Percentiles rank a stretch among this genome's conserved stretches.
Evolutionary conservation across 2,329 filamentous ascomycete species (phyloP).

Genomic region (Colletotrichum destructivum): DNA sequence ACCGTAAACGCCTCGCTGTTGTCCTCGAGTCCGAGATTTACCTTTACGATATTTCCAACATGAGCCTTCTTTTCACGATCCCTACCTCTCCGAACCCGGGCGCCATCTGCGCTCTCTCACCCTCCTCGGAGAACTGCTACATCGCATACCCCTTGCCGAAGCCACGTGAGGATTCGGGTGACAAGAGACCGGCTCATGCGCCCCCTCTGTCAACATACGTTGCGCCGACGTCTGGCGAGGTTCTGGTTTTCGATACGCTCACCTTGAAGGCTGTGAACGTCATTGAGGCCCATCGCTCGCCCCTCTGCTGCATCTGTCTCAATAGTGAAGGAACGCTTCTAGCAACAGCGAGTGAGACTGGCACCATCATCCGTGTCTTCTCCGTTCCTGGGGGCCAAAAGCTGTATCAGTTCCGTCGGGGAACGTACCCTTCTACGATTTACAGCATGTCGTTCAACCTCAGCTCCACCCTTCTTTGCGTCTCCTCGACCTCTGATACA

Average conservation of each 20-base stretch:
- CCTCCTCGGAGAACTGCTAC: slow-evolving; percentile 95
- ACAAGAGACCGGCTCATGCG: slow-evolving; percentile 81
- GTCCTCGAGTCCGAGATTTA: slow-evolving; percentile 97
- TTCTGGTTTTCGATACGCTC: slow-evolving; percentile 91
- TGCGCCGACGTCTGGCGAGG: slow-evolving; percentile 88
- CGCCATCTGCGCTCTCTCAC: slow-evolving; percentile 92
- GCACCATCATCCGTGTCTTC: slow-evolving; percentile 97
- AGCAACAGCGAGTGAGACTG: slow-evolving; percentile 96
- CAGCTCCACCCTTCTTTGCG: slow-evolving; percentile 91
- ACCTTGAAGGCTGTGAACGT: slow-evolving; percentile 95
- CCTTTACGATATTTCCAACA: slow-evolving; percentile 98
- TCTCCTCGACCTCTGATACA: slow-evolving; percentile 96
- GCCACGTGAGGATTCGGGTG: slow-evolving; percentile 72
- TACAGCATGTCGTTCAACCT: slow-evolving; percentile 99
- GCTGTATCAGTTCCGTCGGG: slow-evolving; percentile 94
- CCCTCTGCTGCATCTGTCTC: slow-evolving; percentile 89
- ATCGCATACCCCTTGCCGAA: slow-evolving; percentile 93
- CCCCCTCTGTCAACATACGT: slow-evolving; percentile 85
- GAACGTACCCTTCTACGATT: slow-evolving; percentile 95
- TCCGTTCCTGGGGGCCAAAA: slow-evolving; percentile 92
- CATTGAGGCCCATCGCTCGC: slow-evolving; percentile 93
- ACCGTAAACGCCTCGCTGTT: slow-evolving; percentile 93
- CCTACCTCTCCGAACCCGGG: slow-evolving; percentile 93
- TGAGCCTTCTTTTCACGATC: slow-evolving; percentile 94
- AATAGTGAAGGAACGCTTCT: slow-evolving; percentile 94